Percentiles rank a stretch among this genome's conserved stretches.
Evolutionary conservation across 441 rosid genomes (phyloP).

Genomic region (Melastoma candidum): DNA sequence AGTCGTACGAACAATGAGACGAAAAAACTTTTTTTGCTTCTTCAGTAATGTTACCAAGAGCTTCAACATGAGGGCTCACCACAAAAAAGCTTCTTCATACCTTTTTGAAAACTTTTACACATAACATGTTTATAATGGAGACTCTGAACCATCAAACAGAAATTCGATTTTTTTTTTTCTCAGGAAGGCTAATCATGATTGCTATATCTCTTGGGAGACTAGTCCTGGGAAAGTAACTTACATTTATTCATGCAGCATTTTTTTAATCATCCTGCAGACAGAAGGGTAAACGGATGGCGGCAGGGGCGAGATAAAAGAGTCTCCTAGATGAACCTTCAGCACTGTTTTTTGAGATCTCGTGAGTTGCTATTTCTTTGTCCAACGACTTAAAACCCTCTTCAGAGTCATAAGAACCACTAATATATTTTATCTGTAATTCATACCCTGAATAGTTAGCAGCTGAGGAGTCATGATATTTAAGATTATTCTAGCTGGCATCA

Average conservation of each 20-base stretch:
- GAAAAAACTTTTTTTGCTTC: no score
- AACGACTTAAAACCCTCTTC: slow-evolving; percentile 71
- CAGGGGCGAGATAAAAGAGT: slow-evolving; percentile 90
- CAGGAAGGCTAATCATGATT: no score
- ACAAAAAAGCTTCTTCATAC: no score
- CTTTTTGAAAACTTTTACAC: no score
- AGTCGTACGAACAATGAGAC: no score
- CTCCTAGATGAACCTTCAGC: slow-evolving; percentile 74
- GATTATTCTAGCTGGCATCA: slow-evolving; percentile 17
- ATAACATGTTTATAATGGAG: no score
- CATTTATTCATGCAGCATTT: slow-evolving; percentile 83
- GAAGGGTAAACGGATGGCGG: slow-evolving; percentile 96
- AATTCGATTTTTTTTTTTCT: no score
- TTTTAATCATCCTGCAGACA: slow-evolving; percentile 83
- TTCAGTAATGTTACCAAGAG: no score
- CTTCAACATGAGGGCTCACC: no score
- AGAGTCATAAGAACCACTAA: slow-evolving; percentile 82
- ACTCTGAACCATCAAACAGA: no score
- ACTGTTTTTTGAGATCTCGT: slow-evolving; percentile 58
- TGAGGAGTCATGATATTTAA: neutral
- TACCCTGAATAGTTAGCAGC: slow-evolving; percentile 2
- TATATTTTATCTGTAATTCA: slow-evolving; percentile 69
- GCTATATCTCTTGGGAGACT: no score
- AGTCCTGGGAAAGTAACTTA: slow-evolving; percentile 20
- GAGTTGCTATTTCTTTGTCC: slow-evolving; percentile 69